phyloP scores from a whole-genome alignment of 768 basidiomycete genomes.

The Leucocoprinus sp. region DNA sequence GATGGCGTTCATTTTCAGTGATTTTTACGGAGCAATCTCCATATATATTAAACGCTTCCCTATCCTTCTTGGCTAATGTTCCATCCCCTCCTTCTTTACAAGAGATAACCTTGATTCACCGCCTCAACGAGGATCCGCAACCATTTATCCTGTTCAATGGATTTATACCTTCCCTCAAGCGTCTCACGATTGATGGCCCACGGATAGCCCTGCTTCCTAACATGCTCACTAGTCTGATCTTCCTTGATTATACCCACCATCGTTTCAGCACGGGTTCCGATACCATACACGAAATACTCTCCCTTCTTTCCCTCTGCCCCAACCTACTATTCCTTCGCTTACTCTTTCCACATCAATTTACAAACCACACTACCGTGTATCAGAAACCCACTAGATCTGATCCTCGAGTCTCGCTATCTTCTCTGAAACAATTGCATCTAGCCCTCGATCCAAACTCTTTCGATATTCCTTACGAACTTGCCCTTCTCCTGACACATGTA shows the following conservation, averaged over 20 bases:
- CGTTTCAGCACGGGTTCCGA: slow-evolving; percentile 52
- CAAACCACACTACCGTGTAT: slow-evolving; percentile 8
- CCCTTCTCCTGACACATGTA: slow-evolving; percentile 41
- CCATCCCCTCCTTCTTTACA: slow-evolving; percentile 9
- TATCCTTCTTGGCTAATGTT: slow-evolving; percentile 50
- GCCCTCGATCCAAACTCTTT: slow-evolving; percentile 32
- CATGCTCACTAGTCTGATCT: slow-evolving; percentile 52
- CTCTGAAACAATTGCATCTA: slow-evolving; percentile 40
- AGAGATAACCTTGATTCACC: slow-evolving; percentile 39
- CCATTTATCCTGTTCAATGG: slow-evolving; percentile 60
- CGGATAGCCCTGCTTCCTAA: slow-evolving; percentile 55
- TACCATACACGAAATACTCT: slow-evolving; percentile 49
- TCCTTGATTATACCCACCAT: slow-evolving; percentile 66
- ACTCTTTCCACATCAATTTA: slow-evolving; percentile 32
- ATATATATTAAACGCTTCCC: slow-evolving; percentile 60
- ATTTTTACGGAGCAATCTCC: slow-evolving; percentile 47
- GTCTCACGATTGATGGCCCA: slow-evolving; percentile 54
- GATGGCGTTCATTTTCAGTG: slow-evolving; percentile 58
- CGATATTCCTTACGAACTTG: slow-evolving; percentile 59
- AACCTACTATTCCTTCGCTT: slow-evolving; percentile 47
- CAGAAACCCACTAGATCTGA: slow-evolving; percentile 24
- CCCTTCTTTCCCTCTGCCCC: slow-evolving; percentile 47
- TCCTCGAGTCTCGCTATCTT: slow-evolving; percentile 32
- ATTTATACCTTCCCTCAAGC: slow-evolving; percentile 46
- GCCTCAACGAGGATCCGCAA: slow-evolving; percentile 61